phyloP scores from a whole-genome alignment of 148 eudicot genomes.

The Euryodendron excelsum region DNA sequence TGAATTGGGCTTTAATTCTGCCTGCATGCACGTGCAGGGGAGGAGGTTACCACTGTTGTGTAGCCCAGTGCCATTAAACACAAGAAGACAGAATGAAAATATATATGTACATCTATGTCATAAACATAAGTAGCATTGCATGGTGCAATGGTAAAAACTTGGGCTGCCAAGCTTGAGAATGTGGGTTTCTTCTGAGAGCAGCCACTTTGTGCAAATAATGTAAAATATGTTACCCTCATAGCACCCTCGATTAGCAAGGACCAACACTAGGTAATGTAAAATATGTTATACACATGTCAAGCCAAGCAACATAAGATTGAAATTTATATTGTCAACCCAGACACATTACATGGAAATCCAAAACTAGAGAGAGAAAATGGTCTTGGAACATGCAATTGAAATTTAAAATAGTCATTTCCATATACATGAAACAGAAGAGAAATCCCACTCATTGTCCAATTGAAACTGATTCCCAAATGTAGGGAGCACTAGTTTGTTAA shows the following conservation, averaged over 20 bases:
- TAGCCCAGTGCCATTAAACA: not conserved
- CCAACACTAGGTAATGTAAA: not conserved
- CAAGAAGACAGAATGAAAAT: not conserved
- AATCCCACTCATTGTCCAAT: too few species aligned
- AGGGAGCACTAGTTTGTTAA: too few species aligned
- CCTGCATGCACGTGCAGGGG: not conserved
- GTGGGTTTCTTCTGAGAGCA: not conserved
- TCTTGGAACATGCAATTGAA: not conserved
- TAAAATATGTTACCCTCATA: not conserved
- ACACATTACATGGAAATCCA: not conserved
- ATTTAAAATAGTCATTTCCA: not conserved
- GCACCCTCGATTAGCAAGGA: not conserved
- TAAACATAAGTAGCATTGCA: not conserved
- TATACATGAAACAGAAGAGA: too few species aligned
- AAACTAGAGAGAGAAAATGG: not conserved
- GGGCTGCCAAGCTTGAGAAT: not conserved
- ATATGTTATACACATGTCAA: not conserved
- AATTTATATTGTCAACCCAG: not conserved
- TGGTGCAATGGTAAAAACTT: not conserved
- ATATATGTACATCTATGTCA: not conserved
- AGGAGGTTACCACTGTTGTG: conserved; percentile 4
- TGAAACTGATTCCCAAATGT: too few species aligned
- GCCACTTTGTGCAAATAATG: not conserved
- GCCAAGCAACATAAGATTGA: not conserved
- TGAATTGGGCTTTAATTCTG: not conserved